Conservation (phyloP, 2,329 filamentous ascomycete species). For the Cadophora sp. region DNA sequence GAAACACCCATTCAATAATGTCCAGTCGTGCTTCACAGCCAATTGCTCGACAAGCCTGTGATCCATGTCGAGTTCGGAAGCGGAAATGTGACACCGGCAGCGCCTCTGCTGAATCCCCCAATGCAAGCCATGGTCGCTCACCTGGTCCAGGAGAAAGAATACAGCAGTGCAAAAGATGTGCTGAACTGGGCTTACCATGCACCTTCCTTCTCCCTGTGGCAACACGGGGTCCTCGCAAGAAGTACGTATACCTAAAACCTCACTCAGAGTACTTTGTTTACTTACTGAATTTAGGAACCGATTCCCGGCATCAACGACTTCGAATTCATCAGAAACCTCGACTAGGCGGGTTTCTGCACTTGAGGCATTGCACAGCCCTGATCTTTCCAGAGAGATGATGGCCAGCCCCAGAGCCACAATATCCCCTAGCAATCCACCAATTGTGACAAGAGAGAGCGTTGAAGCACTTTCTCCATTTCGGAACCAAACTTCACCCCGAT, state of each 20-base stretch:
- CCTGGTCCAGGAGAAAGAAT: background rate
- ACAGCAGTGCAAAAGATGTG: slow-evolving; percentile 14
- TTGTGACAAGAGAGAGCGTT: background rate
- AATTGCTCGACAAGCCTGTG: slow-evolving; percentile 15
- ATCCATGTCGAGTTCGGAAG: slow-evolving; percentile 8
- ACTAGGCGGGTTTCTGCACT: background rate
- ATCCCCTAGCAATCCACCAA: background rate
- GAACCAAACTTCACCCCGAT: slow-evolving; percentile 1
- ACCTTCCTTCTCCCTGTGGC: slow-evolving; percentile 14
- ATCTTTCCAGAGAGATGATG: background rate
- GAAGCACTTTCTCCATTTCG: background rate
- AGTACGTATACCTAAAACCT: background rate
- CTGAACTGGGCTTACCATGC: slow-evolving; percentile 9
- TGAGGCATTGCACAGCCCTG: background rate
- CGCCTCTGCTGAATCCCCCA: background rate
- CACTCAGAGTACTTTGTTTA: background rate
- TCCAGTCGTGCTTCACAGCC: background rate
- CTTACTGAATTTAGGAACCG: background rate
- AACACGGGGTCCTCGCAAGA: slow-evolving; percentile 7
- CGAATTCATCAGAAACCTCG: background rate
- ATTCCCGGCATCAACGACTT: background rate
- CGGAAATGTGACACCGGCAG: slow-evolving; percentile 3
- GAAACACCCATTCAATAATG: background rate
- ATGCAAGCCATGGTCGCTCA: background rate
- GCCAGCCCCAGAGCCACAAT: background rate